phyloP scores from a whole-genome alignment of 306 rosid species.

The Alnus glutinosa region DNA sequence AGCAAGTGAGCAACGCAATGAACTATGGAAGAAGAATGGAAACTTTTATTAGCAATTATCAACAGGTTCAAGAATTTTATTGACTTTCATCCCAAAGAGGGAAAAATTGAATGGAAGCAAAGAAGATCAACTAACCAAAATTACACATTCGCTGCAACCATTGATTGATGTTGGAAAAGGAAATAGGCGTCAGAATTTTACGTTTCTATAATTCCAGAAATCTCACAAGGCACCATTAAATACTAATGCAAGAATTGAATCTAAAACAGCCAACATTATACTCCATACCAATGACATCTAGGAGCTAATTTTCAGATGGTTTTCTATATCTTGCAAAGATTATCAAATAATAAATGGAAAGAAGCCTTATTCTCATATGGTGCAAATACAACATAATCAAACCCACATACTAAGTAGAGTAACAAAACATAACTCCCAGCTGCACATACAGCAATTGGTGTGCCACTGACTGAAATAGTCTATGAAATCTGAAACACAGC shows the following conservation, averaged over 20 bases:
- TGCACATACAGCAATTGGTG: background rate
- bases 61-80: background rate
- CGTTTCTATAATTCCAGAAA: background rate
- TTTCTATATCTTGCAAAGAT: background rate
- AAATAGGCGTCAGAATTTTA: background rate
- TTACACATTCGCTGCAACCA: background rate
- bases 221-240: background rate
- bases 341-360: background rate
- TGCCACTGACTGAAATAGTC: background rate
- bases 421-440: conserved; percentile 1
- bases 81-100: background rate
- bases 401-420: background rate
- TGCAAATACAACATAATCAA: background rate
- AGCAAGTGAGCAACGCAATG: background rate
- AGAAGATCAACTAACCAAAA: background rate
- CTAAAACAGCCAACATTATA: background rate
- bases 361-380: background rate
- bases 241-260: background rate
- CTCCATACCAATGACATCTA: background rate
- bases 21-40: background rate
- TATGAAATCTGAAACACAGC: background rate
- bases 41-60: background rate
- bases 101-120: background rate
- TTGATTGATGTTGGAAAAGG: conserved; percentile 1
- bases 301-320: background rate